Evolutionary conservation across 768 basidiomycete species (phyloP), one percentile per base, ranked within the genome.

Genomic region (Asterophora parasitica): DNA sequence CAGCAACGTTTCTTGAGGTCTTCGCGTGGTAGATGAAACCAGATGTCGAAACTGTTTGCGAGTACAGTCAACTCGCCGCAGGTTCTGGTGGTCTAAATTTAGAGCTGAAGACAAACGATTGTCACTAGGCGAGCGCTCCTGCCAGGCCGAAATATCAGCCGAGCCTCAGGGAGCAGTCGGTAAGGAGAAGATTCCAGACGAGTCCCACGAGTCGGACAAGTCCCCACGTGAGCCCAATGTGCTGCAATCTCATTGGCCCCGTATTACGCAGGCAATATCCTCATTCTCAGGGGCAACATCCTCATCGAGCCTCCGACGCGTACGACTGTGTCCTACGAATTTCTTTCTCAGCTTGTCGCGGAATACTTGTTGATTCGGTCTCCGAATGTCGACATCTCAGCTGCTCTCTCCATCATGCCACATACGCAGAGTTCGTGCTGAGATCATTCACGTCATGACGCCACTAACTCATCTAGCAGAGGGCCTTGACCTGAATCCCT

Each of bases 401-500:
- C 83, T 11, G 88, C 87, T 0, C 70, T 92, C 4, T 81, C 84
- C 0, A 79, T 85, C 46, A 79, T 92, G 74, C 89, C 89, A 13
- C 65, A 76, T 45, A 90, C 86, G 6, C 85, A 84, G 52, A 83
- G 88, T 91, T 56, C 52, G 85, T 70, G 15, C 28, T 12, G 43
- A 17, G 7, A n/a, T 26, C 28, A 15, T 8, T 44, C 26, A 16
- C 23, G 23, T 45, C 6, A 35, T 35, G 36, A 33, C 9, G 4
- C n/a, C 8, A 8, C 20, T 34, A 44, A 30, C 28, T 42, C 46
- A 11, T 37, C 7, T 23, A 36, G 36, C 33, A 90, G 86, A 81
- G 74, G 93, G 93, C 10, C 87, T 96, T 74, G 87, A 93, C 60
- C 71, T 96, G 37, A 92, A 96, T 57, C 90, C 92, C 1, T 65